Percentiles rank a stretch among this genome's conserved stretches.
Conservation (phyloP, 2,329 filamentous ascomycete species). For the Beauveria brongniartii region DNA sequence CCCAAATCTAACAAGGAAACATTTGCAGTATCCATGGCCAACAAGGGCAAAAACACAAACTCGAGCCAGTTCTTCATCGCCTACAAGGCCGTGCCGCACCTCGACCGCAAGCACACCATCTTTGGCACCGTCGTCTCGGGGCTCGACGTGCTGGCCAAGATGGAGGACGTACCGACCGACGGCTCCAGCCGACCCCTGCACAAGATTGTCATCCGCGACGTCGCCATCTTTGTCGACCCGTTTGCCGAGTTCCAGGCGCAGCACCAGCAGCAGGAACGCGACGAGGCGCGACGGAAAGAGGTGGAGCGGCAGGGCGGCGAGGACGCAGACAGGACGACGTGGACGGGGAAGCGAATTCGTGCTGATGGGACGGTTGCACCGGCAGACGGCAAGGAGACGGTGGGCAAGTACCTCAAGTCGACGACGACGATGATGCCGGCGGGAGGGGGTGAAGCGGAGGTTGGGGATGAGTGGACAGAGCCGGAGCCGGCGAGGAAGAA, state of each 20-base stretch:
- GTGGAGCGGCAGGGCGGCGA: slow-evolving; percentile 59
- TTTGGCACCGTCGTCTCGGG: slow-evolving; percentile 82
- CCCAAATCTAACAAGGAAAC: neutral
- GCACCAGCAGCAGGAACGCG: slow-evolving; percentile 54
- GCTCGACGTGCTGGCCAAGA: slow-evolving; percentile 58
- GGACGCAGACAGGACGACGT: slow-evolving; percentile 85
- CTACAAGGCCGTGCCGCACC: slow-evolving; percentile 74
- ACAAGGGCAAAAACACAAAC: slow-evolving; percentile 98
- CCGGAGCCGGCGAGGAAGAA: slow-evolving; percentile 77
- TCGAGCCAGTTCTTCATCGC: slow-evolving; percentile 92
- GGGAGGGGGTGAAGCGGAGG: slow-evolving; percentile 35
- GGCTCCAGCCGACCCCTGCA: slow-evolving; percentile 66
- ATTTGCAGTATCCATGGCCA: slow-evolving; percentile 67
- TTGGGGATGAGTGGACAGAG: slow-evolving; percentile 47
- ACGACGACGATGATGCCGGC: slow-evolving; percentile 31
- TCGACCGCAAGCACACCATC: slow-evolving; percentile 95
- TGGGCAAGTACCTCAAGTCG: slow-evolving; percentile 74
- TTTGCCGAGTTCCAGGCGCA: slow-evolving; percentile 88
- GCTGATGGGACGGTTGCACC: slow-evolving; percentile 51
- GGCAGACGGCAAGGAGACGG: slow-evolving; percentile 34
- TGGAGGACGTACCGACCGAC: slow-evolving; percentile 73
- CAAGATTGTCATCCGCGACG: slow-evolving; percentile 72
- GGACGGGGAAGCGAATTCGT: slow-evolving; percentile 88
- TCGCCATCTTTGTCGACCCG: slow-evolving; percentile 84
- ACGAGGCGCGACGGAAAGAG: slow-evolving; percentile 51